Evolutionary conservation across 805 yeast genomes (phyloP).

Genomic region (Saccharomycopsis babjevae): DNA sequence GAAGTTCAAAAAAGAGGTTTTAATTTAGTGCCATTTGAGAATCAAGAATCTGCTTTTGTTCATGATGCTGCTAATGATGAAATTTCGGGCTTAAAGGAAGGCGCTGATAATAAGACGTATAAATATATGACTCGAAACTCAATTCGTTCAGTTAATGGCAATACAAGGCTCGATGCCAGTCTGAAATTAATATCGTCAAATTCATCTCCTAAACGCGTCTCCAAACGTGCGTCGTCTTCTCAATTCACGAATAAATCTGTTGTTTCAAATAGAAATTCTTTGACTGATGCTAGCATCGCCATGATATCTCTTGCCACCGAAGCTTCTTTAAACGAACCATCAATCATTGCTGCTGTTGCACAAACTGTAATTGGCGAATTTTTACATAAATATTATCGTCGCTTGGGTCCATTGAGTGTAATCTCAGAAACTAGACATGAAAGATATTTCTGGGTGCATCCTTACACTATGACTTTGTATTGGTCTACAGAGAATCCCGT

Average conservation of each 20-base stretch:
- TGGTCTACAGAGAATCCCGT: constrained; percentile 85
- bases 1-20: constrained; percentile 43
- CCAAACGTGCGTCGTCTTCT: constrained; percentile 3
- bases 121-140: constrained; percentile 7
- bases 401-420: constrained; percentile 59
- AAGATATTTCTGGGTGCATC: constrained; percentile 94
- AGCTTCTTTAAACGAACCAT: constrained; percentile 55
- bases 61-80: neutral
- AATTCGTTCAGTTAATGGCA: constrained; percentile 10
- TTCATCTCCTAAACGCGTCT: constrained; percentile 2
- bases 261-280: constrained; percentile 19
- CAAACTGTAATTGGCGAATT: constrained; percentile 93
- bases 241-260: constrained; percentile 10
- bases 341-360: constrained; percentile 76
- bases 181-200: constrained; percentile 5
- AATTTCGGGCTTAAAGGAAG: neutral
- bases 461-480: constrained; percentile 79
- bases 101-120: neutral
- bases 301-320: constrained; percentile 38
- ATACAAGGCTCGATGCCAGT: neutral
- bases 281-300: constrained; percentile 23
- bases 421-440: constrained; percentile 78
- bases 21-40: neutral
- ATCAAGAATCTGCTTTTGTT: neutral
- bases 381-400: constrained; percentile 73